Evolutionary conservation across 441 rosid genomes (phyloP).

Genomic region (Gossypium davidsonii): DNA sequence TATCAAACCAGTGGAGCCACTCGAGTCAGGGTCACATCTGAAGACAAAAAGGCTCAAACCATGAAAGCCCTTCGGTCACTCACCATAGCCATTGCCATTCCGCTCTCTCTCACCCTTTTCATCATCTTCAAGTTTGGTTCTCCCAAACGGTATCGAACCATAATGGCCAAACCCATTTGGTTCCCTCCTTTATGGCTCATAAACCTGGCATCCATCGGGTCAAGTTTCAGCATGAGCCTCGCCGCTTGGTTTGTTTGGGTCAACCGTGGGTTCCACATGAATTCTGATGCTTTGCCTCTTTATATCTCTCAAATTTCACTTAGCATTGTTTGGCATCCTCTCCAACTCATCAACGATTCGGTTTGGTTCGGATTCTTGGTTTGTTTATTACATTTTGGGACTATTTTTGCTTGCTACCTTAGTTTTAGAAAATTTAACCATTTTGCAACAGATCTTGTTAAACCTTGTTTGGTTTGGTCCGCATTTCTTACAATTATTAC

Average conservation of each 20-base stretch:
- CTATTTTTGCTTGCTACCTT: neutral
- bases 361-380: neutral
- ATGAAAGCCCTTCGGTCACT: conserved; percentile 3
- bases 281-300: neutral
- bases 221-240: conserved; percentile 5
- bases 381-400: conserved; percentile 5
- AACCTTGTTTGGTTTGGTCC: conserved; percentile 13
- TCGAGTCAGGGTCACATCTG: neutral
- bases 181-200: conserved; percentile 14
- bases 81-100: neutral
- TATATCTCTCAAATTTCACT: conserved; percentile 9
- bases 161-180: conserved; percentile 9
- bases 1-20: neutral
- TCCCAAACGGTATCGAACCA: neutral
- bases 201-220: neutral
- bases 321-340: conserved; percentile 9
- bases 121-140: conserved; percentile 7
- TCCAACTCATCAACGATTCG: neutral
- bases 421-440: neutral
- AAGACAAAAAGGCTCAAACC: neutral
- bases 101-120: neutral
- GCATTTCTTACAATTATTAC: conserved; percentile 3
- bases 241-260: conserved; percentile 14
- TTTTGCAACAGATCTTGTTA: conserved; percentile 10
- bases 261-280: neutral